Evolutionary conservation across 805 yeast genomes (phyloP), one percentile per base, ranked within the genome.

Genomic region (Pichia kluyveri): DNA sequence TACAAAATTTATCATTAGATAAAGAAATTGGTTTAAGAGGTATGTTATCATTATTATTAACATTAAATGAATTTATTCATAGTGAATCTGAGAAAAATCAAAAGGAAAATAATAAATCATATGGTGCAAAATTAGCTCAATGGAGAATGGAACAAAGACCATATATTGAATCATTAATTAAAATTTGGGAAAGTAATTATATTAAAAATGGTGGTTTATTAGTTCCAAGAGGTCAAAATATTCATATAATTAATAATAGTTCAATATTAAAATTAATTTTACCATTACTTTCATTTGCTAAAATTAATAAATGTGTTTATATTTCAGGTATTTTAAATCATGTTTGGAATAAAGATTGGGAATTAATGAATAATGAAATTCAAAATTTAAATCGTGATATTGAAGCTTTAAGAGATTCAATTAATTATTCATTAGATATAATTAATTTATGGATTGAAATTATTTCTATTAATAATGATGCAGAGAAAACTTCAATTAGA

Each of bases 381-480:
- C 69, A 72, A 49, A 62, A 62, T 32, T 60, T 82, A 40, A 66
- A 71, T 43, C 64, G 67, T 41, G 82, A 83, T 58, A 73, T 77
- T 45, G 87, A 82, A 52, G 80, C 82, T 5, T 66, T 83, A 44
- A 72, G 82, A 44, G 89, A 83, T 57, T 76, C 85, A 10, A 71
- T 82, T 2, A 71, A 70, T 40, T 74, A 77, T 54, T 76, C 82
- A 1, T 58, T 81, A 41, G 80, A 75, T 51, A 75, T 83, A 30
- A 68, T 85, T 47, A 75, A 80, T 50, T 66, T 83, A 39, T 85
- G 93, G 95, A 77, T 79, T 43, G 83, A 80, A 52, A 79, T 82
- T 44, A 80, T 82, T n/a, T 75, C 83, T 3, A 76, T 80, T 44
- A 75, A 75, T 30, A 75, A 76, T 45, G 83, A 82, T 60, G 80